phyloP scores from a whole-genome alignment of 2,329 filamentous ascomycete species.

The Colletotrichum paranaense region DNA sequence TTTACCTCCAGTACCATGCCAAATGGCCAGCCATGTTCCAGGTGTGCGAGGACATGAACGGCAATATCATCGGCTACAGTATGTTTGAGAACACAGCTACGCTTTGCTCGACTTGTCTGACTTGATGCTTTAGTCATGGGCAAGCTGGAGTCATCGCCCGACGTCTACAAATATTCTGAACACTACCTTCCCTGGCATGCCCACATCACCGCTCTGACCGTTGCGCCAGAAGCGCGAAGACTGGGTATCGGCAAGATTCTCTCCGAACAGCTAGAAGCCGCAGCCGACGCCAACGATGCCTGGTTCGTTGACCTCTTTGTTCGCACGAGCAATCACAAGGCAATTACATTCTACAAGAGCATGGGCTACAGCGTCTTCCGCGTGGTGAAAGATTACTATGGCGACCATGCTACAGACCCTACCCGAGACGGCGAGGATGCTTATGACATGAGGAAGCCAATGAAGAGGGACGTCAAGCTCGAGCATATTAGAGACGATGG shows the following conservation, averaged over 20 bases:
- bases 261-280: slow-evolving; percentile 83
- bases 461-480: slow-evolving; percentile 80
- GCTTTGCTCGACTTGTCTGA: slow-evolving; percentile 39
- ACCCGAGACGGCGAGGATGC: slow-evolving; percentile 81
- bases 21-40: slow-evolving; percentile 97
- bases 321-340: slow-evolving; percentile 85
- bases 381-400: slow-evolving; percentile 91
- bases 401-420: slow-evolving; percentile 78
- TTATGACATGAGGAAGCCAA: slow-evolving; percentile 95
- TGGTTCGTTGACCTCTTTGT: slow-evolving; percentile 99
- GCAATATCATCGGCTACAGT: slow-evolving; percentile 97
- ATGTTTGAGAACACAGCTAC: slow-evolving; percentile 47
- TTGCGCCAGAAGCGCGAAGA: slow-evolving; percentile 86
- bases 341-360: slow-evolving; percentile 87
- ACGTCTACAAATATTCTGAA: slow-evolving; percentile 78
- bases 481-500: slow-evolving; percentile 86
- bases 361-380: slow-evolving; percentile 95
- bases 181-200: slow-evolving; percentile 99
- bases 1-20: slow-evolving; percentile 95
- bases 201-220: slow-evolving; percentile 95
- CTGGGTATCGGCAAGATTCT: slow-evolving; percentile 89
- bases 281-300: slow-evolving; percentile 82
- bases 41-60: slow-evolving; percentile 85
- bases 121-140: slow-evolving; percentile 79
- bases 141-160: slow-evolving; percentile 90